Base-by-base conservation (phyloP, 2,329 filamentous ascomycete genomes). In the Raffaelea albimanens region DNA sequence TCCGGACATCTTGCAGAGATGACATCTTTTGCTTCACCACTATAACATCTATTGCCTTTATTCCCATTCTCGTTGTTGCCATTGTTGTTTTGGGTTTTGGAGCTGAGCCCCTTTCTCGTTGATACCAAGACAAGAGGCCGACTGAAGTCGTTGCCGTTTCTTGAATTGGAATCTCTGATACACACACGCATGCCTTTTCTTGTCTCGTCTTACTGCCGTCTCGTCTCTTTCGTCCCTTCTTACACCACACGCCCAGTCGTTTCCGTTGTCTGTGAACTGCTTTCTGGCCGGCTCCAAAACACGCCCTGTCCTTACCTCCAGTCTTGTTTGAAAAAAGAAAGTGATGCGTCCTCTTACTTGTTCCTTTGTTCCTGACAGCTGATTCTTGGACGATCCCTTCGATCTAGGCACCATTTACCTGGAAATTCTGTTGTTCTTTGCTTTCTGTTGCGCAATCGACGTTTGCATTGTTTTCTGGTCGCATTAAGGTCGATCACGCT, bases 401-500 rank as follows among this genome's bases (percentile, higher is more conserved):
- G 47, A 43, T 46, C 39, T 25, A 23, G 43, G 33, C 42, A 22
- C 39, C 41, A 10, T 8, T 20, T 44, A 33, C 31, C 41, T 25
- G 47, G 34, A 39, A 46, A 43, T 20, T 22, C n/a, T 19, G 21
- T 39, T 40, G 19, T 40, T 40, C 41, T 47, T 42, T 25, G 20
- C 39, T 22, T 41, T 13, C 9, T 21, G 20, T 14, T 10, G 11
- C 11, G 21, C 11, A 23, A 22, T 40, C 45, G 13, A 25, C 29
- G 40, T 13, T 36, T 16, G 36, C 48, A 44, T 53, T 46, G 47
- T 51, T 49, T 44, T 49, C 42, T 53, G 54, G 52, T 49, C 52
- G 54, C 53, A 53, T 52, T 52, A 43, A 47, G 52, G 48, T 54
- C 54, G 53, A 50, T 52, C 54, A 53, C 52, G 49, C 56, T 52